Conservation (phyloP, 768 basidiomycete genomes). For the Suillus americanus region DNA sequence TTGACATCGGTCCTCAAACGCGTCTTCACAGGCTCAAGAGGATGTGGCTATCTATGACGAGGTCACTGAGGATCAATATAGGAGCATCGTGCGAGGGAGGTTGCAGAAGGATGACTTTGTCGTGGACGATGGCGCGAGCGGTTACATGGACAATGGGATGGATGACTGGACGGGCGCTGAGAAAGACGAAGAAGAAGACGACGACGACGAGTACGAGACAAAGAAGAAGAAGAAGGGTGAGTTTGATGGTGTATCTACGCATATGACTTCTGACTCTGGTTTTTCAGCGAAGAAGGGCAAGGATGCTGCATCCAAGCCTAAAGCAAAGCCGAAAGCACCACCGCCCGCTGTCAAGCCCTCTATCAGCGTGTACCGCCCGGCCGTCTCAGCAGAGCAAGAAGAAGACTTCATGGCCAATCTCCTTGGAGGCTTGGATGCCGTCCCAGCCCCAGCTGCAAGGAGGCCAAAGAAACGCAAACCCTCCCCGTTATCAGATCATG, state of each 20-base stretch:
- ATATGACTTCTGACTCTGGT: conserved; percentile 7
- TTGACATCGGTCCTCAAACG: conserved; percentile 19
- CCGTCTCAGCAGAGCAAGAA: conserved; percentile 76
- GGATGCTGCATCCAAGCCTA: conserved; percentile 32
- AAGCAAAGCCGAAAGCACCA: conserved; percentile 44
- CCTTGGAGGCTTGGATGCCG: conserved; percentile 67
- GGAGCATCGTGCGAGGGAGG: conserved; percentile 76
- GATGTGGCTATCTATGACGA: conserved; percentile 83
- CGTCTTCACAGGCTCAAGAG: conserved; percentile 42
- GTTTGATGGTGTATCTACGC: conserved; percentile 13
- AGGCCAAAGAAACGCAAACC: conserved; percentile 69
- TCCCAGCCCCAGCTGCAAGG: conserved; percentile 36
- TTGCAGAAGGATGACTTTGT: conserved; percentile 92
- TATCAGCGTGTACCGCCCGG: conserved; percentile 79
- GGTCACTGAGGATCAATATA: conserved; percentile 88
- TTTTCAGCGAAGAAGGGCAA: conserved; percentile 25
- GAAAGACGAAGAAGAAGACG: conserved; percentile 51
- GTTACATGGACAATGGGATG: conserved; percentile 96
- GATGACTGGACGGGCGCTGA: conserved; percentile 82
- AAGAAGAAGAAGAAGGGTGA: conserved; percentile 41
- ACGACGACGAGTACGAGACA: conserved; percentile 30
- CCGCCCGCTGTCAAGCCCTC: conserved; percentile 54
- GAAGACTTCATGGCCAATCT: conserved; percentile 86
- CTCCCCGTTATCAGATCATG: conserved; percentile 44
- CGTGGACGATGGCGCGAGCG: conserved; percentile 87